Percentiles rank a stretch among this genome's conserved stretches.
Evolutionary conservation across 2,329 filamentous ascomycete species (phyloP).

Genomic region (Alternaria sp.): DNA sequence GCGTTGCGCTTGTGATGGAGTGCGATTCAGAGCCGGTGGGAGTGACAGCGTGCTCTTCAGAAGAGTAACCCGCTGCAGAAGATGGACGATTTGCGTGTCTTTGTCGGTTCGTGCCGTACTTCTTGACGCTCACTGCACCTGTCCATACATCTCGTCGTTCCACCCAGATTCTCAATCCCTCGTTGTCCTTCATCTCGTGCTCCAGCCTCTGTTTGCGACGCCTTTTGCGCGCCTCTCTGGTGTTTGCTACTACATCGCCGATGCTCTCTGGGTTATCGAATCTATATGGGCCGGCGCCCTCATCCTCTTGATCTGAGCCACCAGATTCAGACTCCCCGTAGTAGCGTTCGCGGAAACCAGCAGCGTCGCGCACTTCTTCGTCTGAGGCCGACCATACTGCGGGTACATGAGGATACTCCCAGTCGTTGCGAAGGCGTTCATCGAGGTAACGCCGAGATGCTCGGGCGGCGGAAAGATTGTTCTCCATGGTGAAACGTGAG

Average conservation of each 20-base stretch:
- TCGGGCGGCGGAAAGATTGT: constrained; percentile 54
- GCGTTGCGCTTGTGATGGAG: constrained; percentile 13
- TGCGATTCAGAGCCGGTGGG: constrained; percentile 17
- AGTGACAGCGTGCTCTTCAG: constrained; percentile 18
- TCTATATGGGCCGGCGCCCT: constrained; percentile 46
- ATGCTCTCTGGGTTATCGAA: constrained; percentile 59
- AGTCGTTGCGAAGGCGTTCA: constrained; percentile 56
- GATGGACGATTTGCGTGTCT: constrained; percentile 5
- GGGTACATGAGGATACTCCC: constrained; percentile 53
- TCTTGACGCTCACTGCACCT: constrained; percentile 66
- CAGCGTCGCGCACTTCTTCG: constrained; percentile 44
- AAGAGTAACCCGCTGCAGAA: constrained; percentile 19
- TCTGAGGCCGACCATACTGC: constrained; percentile 47
- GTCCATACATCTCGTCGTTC: constrained; percentile 85
- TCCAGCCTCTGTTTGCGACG: constrained; percentile 51
- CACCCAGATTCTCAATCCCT: constrained; percentile 81
- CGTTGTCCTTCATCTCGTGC: constrained; percentile 71
- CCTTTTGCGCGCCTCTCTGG: constrained; percentile 46
- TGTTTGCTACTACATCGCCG: constrained; percentile 48
- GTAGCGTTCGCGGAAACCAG: constrained; percentile 55
- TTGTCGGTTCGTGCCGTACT: constrained; percentile 33
- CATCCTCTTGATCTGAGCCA: constrained; percentile 37
- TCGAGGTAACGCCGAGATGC: constrained; percentile 54
- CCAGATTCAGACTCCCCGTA: constrained; percentile 50
- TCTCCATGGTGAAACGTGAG: constrained; percentile 40